Base-by-base conservation (phyloP, 352 stramenopile species). In the Pythium angustatum region DNA sequence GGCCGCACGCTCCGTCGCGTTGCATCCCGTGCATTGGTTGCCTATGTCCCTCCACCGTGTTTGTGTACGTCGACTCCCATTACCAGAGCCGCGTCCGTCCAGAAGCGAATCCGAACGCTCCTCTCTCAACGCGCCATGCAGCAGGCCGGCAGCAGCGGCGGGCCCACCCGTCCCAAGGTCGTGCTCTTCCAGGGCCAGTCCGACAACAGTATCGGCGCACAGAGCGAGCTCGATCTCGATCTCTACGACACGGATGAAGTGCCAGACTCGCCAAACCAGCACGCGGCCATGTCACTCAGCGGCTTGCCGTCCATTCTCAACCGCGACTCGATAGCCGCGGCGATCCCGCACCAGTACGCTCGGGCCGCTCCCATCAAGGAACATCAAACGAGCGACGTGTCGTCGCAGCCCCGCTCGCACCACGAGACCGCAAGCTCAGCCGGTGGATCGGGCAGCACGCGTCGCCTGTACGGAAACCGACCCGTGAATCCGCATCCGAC, bases 161-260 rank as follows among this genome's bases (percentile, higher is more conserved):
- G 28, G 21, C 7, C 34, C 1, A 48, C 8, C 24, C 52, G 50
- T 8, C 53, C 54, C 33, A 64, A 58, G 38, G 47, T 58, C 19
- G 45, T 60, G 31, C 31, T 53, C 34, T 55, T 63, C 28, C 65
- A 67, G 6, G 48, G 34, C 14, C n/a, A 64, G 36, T 62, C 73
- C 40, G 69, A 81, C 38, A 66, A 68, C 54, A 78, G 80, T 51
- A 62, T 68, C 38, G 78, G 81, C 54, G 58, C 59, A 2, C 66
- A 83, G 52, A 85, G 78, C 41, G 80, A 91, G 51, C 72, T 88
- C 28, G 79, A 89, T 41, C 57, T 87, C 22, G 79, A 83, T 54
- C 62, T 87, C 4, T 88, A 88, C 66, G 78, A 91, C 47, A 78
- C 64, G 19, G 78, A 91, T 24, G 76, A 86, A 10, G 56, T 68